Percentiles rank a stretch among this genome's conserved stretches.
Evolutionary conservation across 2,329 filamentous ascomycete genomes (phyloP).

Genomic region (Fusarium sp.): DNA sequence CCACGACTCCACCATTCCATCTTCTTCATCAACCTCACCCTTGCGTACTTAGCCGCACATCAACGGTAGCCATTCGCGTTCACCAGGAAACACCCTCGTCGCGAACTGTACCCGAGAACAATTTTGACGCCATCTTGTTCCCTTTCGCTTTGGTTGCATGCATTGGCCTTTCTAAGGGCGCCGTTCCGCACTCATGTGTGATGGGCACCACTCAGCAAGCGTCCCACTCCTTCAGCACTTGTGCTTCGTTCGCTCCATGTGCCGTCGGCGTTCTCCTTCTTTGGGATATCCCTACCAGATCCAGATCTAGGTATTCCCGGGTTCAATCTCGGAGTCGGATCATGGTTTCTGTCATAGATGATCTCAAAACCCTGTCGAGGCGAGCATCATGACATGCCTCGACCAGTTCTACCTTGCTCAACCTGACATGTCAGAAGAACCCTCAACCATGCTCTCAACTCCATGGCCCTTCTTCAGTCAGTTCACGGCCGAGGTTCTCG

Average conservation of each 20-base stretch:
- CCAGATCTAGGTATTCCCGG: background rate
- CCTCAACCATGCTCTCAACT: background rate
- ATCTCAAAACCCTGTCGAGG: background rate
- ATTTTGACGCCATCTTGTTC: background rate
- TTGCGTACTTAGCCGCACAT: slow-evolving; percentile 7
- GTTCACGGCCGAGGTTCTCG: background rate
- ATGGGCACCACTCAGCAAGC: slow-evolving; percentile 16
- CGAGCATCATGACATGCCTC: background rate
- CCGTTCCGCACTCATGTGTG: background rate
- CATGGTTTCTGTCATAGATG: background rate
- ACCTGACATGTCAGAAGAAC: background rate
- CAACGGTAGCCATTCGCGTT: background rate
- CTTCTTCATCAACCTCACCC: slow-evolving; percentile 33
- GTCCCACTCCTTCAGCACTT: slow-evolving; percentile 21
- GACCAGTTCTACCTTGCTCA: background rate
- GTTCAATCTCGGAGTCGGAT: background rate
- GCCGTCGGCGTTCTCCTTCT: slow-evolving; percentile 16
- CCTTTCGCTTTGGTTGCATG: background rate
- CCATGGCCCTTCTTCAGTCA: background rate
- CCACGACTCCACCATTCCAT: slow-evolving; percentile 7
- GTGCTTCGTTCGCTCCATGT: slow-evolving; percentile 18
- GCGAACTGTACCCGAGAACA: background rate
- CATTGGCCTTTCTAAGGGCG: background rate
- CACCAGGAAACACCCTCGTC: background rate
- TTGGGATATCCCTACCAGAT: background rate